Evolutionary conservation across 2,329 filamentous ascomycete species (phyloP), one percentile per base, ranked within the genome.

Genomic region (Dothidotthia symphoricarpi): DNA sequence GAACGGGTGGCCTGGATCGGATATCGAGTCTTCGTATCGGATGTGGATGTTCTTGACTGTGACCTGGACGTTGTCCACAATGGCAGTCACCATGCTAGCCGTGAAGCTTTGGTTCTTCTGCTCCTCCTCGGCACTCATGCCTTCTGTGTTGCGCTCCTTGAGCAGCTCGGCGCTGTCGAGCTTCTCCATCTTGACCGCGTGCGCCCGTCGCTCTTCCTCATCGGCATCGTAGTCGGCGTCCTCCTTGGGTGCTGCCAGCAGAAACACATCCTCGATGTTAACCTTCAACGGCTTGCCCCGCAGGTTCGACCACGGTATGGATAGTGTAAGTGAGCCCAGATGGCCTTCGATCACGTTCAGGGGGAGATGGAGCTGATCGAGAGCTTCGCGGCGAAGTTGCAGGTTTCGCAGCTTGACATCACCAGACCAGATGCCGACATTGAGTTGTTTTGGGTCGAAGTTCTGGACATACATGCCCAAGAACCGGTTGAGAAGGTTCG

Each of bases 401-500:
- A 99, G 83, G 59, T 98, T 84, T 44, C 84, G 83, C 30, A 99
- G 78, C 72, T 95, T 95, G 60, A 98, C 93, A 73, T 99, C 93
- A 57, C 94, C 93, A 15, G 88, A 95, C 93, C 91, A 98, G 61
- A 98, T 98, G 49, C 94, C 93, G 49, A 98, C 90, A 66, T 98
- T 98, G 52, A 99, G 79, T 74, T 98, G 93, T 61, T 88, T 86
- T 37, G 93, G 88, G 69, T 99, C 93, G 67, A 99, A 98, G 72
- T 98, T 97, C 78, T 95, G 90, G 70, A 99, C 91, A 70, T 98
- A 98, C 86, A 97, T 95, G 78, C 93, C 94, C 81, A 99, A 74
- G 72, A 98, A 97, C 75, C 94, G 86, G 75, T 98, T 98, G 59
- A 99, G 84, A 75, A 99, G 78, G 71, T 91, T 94, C 59, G 93